Conservation (phyloP, 163 green algal species). For the Picocystis sp. region DNA sequence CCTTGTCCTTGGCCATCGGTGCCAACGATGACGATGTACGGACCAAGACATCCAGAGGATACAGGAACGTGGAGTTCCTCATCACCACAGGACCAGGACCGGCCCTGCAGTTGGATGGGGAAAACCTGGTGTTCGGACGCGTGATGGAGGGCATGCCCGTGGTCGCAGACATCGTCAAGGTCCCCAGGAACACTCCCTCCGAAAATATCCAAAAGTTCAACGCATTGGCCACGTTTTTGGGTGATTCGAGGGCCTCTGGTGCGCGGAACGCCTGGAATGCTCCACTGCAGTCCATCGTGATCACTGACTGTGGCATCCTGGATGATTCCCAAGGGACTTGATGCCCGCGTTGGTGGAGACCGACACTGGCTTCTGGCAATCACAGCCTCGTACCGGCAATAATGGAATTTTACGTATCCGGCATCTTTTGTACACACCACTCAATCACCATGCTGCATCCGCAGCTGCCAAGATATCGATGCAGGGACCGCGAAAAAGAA, state of each 20-base stretch:
- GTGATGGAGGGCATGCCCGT: conserved; percentile 12
- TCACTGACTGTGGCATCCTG: conserved; percentile 8
- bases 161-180: conserved; percentile 5
- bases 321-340: not conserved
- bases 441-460: no score
- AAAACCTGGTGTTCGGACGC: conserved; percentile 16
- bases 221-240: conserved; percentile 2
- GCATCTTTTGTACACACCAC: no score
- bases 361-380: no score
- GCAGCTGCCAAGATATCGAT: no score
- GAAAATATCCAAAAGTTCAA: conserved; percentile 8
- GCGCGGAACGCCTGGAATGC: conserved; percentile 1
- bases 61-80: conserved; percentile 9
- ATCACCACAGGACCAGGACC: conserved; percentile 14
- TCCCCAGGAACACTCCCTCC: conserved; percentile 7
- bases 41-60: not conserved
- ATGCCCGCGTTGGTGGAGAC: no score
- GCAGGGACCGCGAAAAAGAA: no score
- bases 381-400: no score
- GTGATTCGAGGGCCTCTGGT: conserved; percentile 8
- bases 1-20: conserved; percentile 48
- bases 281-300: conserved; percentile 7
- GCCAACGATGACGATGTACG: conserved; percentile 56
- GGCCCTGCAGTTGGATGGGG: conserved; percentile 10
- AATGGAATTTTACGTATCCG: no score